A percentile compares a stretch with the other conserved stretches of the same genome.
phyloP scores from a whole-genome alignment of 2,329 filamentous ascomycete species.

The Westerdykella ornata region DNA sequence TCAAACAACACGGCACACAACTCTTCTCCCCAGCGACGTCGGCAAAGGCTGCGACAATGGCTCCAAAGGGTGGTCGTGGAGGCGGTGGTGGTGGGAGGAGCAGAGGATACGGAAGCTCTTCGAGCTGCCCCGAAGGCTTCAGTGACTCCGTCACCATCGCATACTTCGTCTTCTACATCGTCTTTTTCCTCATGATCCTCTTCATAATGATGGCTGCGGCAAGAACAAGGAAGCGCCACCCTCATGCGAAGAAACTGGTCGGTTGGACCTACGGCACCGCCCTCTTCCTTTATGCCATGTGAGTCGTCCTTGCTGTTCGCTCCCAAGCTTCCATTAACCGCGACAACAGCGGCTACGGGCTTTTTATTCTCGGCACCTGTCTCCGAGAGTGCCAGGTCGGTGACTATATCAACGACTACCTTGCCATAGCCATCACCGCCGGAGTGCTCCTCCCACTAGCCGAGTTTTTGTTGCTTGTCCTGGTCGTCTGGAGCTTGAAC shows the following conservation, averaged over 20 bases:
- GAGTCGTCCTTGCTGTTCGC: constrained; percentile 4
- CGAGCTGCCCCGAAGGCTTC: constrained; percentile 16
- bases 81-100: constrained; percentile 5
- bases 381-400: constrained; percentile 11
- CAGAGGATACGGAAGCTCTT: constrained; percentile 1
- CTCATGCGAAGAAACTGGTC: constrained; percentile 16
- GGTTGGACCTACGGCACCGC: constrained; percentile 13
- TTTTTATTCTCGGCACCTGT: constrained; percentile 10
- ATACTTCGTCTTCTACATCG: constrained; percentile 8
- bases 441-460: constrained; percentile 16
- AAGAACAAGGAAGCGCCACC: constrained; percentile 14
- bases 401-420: constrained; percentile 2
- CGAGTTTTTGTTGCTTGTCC: constrained; percentile 18
- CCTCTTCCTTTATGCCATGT: constrained; percentile 14
- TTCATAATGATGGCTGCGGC: constrained; percentile 11
- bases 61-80: constrained; percentile 17
- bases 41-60: constrained; percentile 20
- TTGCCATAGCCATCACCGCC: constrained; percentile 11
- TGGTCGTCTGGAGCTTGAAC: constrained; percentile 22
- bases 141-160: constrained; percentile 2
- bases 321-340: constrained; percentile 4
- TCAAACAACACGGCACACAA: too few relatives aligned
- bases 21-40: too few relatives aligned
- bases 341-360: constrained; percentile 7
- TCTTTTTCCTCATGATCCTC: constrained; percentile 15